phyloP scores from a whole-genome alignment of 331 rosid genomes.

The Acacia concinna region DNA sequence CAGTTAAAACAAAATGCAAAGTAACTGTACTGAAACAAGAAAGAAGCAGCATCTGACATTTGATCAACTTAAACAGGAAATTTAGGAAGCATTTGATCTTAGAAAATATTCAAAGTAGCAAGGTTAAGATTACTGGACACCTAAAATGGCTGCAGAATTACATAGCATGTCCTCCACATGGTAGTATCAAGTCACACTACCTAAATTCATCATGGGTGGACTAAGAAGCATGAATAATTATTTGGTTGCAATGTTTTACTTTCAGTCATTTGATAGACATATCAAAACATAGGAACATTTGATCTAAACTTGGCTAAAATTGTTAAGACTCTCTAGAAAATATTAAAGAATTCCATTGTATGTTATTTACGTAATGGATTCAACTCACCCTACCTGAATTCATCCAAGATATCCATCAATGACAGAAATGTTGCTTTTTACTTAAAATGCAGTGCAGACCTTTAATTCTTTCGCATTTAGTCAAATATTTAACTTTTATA shows the following conservation, averaged over 20 bases:
- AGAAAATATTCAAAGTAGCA: background rate
- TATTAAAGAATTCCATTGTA: background rate
- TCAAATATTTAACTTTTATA: background rate
- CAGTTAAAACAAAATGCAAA: slow-evolving; percentile 1
- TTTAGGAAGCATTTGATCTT: slow-evolving; percentile 5
- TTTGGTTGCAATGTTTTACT: background rate
- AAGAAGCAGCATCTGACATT: background rate
- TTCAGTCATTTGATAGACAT: background rate
- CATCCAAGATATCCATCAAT: background rate
- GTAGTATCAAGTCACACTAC: background rate
- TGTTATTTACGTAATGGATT: background rate
- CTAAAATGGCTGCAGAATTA: background rate
- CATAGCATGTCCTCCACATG: slow-evolving; percentile 8
- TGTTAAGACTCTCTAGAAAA: background rate
- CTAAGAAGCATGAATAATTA: background rate
- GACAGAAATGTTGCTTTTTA: background rate
- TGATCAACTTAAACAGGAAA: slow-evolving; percentile 16
- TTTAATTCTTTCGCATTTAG: slow-evolving; percentile 15
- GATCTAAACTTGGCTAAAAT: background rate
- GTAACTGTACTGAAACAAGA: background rate
- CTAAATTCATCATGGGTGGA: background rate
- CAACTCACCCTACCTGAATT: background rate
- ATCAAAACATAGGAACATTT: background rate
- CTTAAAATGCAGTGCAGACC: slow-evolving; percentile 4
- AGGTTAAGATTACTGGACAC: background rate